phyloP scores from a whole-genome alignment of 2,329 filamentous ascomycete species.

The Magnaporthiopsis poae region DNA sequence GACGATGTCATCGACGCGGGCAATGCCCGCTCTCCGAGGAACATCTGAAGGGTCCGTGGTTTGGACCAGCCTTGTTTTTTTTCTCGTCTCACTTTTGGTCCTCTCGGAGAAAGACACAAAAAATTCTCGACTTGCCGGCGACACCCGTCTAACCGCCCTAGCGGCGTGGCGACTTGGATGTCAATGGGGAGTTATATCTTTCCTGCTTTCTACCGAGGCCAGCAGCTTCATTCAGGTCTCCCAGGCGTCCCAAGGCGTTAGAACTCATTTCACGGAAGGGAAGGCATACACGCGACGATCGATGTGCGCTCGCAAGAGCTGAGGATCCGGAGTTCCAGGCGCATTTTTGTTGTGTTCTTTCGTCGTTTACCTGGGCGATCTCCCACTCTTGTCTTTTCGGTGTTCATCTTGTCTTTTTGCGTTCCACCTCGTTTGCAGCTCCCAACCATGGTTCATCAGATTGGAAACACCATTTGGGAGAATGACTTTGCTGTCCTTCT shows the following conservation, averaged over 20 bases:
- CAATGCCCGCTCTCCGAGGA: conserved; percentile 53
- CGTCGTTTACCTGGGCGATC: conserved; percentile 6
- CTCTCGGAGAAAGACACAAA: neutral
- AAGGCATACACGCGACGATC: neutral
- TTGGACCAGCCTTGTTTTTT: neutral
- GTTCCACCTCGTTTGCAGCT: conserved; percentile 29
- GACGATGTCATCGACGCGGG: conserved; percentile 87
- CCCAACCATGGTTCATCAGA: conserved; percentile 33
- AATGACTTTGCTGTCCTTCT: conserved; percentile 26
- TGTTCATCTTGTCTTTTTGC: conserved; percentile 13
- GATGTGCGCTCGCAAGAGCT: neutral
- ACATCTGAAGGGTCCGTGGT: conserved; percentile 34
- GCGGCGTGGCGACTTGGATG: neutral
- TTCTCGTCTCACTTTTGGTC: conserved; percentile 7
- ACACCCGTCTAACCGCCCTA: neutral
- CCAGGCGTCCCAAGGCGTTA: conserved; percentile 7
- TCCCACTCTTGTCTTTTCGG: conserved; percentile 1
- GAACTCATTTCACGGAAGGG: neutral
- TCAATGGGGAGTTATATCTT: neutral
- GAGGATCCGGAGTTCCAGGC: conserved; percentile 1
- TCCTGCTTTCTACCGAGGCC: conserved; percentile 10
- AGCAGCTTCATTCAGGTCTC: conserved; percentile 11
- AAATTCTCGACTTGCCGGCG: neutral
- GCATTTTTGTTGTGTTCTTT: conserved; percentile 8
- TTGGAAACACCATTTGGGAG: conserved; percentile 41